A percentile compares a stretch with the other conserved stretches of the same genome.
Evolutionary conservation across 148 eudicot genomes (phyloP).

Genomic region (Vaccinium corymbosum): DNA sequence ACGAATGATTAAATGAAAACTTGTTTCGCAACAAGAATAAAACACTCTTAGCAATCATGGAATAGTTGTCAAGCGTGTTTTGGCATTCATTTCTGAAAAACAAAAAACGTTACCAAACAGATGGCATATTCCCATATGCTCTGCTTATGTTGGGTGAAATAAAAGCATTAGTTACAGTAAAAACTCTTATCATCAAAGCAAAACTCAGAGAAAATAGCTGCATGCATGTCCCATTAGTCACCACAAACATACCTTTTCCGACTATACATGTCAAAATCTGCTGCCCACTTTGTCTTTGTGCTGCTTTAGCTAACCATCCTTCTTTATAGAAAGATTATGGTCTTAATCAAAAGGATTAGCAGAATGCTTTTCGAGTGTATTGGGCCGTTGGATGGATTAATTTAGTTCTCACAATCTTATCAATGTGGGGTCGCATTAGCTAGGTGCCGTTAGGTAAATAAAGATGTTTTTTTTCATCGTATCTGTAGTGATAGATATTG

Average conservation of each 20-base stretch:
- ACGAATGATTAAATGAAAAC: neutral
- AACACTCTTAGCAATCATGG: neutral
- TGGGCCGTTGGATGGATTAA: conserved; percentile 11
- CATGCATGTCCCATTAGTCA: conserved; percentile 25
- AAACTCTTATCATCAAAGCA: conserved; percentile 4
- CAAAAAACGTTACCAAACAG: neutral
- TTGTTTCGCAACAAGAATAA: neutral
- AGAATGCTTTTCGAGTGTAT: neutral
- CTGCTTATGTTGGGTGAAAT: neutral
- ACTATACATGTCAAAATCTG: conserved; percentile 9
- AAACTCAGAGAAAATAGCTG: conserved; percentile 20
- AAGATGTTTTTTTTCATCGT: neutral
- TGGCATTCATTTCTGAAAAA: neutral
- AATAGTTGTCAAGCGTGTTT: neutral
- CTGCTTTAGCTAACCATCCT: conserved; percentile 1
- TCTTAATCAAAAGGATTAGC: conserved; percentile 8
- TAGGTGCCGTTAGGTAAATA: neutral
- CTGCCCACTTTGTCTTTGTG: conserved; percentile 6
- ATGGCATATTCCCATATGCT: neutral
- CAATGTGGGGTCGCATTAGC: conserved; percentile 7
- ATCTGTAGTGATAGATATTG: neutral
- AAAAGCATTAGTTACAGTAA: neutral
- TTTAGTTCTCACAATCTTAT: conserved; percentile 2
- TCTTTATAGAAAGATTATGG: neutral
- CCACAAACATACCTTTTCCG: conserved; percentile 8